Base-by-base conservation (phyloP, 1,284 basidiomycete genomes). In the Chalciporus sp. region DNA sequence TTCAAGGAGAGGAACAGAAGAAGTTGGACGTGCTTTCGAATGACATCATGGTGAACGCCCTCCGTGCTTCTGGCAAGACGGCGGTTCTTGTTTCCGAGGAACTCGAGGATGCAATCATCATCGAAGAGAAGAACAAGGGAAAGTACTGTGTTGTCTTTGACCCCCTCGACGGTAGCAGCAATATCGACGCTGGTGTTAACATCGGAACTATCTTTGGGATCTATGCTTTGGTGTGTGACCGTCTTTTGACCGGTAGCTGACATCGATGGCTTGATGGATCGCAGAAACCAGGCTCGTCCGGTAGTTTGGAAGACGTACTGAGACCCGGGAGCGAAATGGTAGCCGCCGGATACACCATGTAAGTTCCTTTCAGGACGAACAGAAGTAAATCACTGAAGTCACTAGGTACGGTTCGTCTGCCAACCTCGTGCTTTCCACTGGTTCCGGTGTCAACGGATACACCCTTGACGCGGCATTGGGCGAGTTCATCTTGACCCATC, bases 181-280 rank as follows among this genome's bases (percentile, higher is more conserved):
- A 99, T 79, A 99, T 99, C 75, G 97, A 99, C 73, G 97, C 97
- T 61, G 97, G 96, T 86, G 97, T 99, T 60, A 99, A 99, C 77
- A 97, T 99, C 69, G 97, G 97, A 42, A 99, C 97, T 56, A 99
- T 99, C 79, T 99, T 99, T 72, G 97, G 97, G 56, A 90, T 99
- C 66, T 99, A 99, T 80, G 85, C 87, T 67, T 79, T 97, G 62
- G 93, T 92, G 63, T 59, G 86, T 77, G 23, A 23, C 23, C 17
- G 7, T 4, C n/a, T 39, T 42, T 42, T n/a, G 7, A 39, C 20
- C 2, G 12, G 27, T 42, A 7, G 31, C 16, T 16, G 14, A 14
- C n/a, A 45, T n/a, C 19, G 28, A 49, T 28, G 8, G 16, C 2
- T 47, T 56, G 19, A 28, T 44, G 19, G 26, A 16, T 40, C 46